A percentile compares a stretch with the other conserved stretches of the same genome.
phyloP scores from a whole-genome alignment of 2,329 filamentous ascomycete genomes.

The Colletotrichum cordylinicola region DNA sequence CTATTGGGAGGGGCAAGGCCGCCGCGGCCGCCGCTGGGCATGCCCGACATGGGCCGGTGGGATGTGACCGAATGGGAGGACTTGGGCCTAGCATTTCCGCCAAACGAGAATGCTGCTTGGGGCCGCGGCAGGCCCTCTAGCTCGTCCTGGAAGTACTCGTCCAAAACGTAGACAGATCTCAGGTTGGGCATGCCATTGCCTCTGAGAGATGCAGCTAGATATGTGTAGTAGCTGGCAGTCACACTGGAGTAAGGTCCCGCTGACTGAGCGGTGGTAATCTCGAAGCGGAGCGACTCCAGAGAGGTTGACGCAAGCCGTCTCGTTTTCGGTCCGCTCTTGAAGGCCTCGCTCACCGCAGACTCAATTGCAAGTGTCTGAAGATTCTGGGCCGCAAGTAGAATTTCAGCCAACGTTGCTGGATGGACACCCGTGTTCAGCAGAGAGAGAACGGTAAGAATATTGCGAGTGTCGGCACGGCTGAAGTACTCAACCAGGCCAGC shows the following conservation, averaged over 20 bases:
- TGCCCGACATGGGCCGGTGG: conserved; percentile 5
- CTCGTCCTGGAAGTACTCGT: conserved; percentile 81
- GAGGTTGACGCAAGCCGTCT: conserved; percentile 72
- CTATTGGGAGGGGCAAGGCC: conserved; percentile 29
- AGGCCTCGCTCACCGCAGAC: conserved; percentile 53
- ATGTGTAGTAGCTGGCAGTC: conserved; percentile 77
- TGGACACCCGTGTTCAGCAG: conserved; percentile 76
- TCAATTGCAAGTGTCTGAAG: conserved; percentile 64
- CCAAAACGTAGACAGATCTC: conserved; percentile 82
- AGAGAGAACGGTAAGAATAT: conserved; percentile 70
- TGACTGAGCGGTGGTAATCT: conserved; percentile 70
- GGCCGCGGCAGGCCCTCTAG: conserved; percentile 75
- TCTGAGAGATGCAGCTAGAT: conserved; percentile 84
- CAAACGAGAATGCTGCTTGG: conserved; percentile 46
- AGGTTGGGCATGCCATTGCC: conserved; percentile 77
- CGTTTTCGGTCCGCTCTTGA: conserved; percentile 51
- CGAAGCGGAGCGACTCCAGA: conserved; percentile 78
- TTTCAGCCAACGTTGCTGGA: conserved; percentile 62
- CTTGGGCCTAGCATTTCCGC: conserved; percentile 38
- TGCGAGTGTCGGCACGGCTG: conserved; percentile 61
- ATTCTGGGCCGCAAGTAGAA: conserved; percentile 62
- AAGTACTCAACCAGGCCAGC: conserved; percentile 75
- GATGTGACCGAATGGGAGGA: conserved; percentile 33
- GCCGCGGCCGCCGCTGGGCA: neutral
- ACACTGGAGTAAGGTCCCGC: conserved; percentile 63